These are phyloP conservation scores for Tuber aestivum DNA, from an alignment of 495 filamentous ascomycete genomes.

Conservation along the genomic window DNA sequence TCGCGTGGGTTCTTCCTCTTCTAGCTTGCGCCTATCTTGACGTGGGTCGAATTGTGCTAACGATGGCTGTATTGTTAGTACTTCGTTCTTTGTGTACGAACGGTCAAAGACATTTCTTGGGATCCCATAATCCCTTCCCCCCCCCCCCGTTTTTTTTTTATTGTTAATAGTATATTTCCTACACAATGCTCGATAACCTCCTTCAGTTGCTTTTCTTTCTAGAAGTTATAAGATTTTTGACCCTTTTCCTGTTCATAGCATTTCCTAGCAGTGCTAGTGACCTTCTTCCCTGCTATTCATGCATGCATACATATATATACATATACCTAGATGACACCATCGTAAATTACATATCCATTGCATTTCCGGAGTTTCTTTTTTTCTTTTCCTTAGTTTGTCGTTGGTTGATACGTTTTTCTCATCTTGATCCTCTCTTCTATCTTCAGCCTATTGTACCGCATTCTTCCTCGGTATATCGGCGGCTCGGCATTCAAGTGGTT, in stretches of 20 bases:
- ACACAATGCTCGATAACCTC: background rate
- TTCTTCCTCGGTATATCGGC: background rate
- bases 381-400: background rate
- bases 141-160: background rate
- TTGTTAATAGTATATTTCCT: too few species aligned
- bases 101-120: slow-evolving; percentile 66
- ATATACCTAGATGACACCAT: background rate
- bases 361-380: background rate
- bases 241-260: background rate
- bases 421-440: background rate
- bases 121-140: slow-evolving; percentile 50
- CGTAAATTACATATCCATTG: background rate
- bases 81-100: slow-evolving; percentile 67
- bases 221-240: background rate
- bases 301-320: too few species aligned
- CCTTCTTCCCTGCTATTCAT: background rate
- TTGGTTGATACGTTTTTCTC: background rate
- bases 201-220: background rate
- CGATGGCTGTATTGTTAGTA: slow-evolving; percentile 15
- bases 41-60: background rate
- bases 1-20: slow-evolving; percentile 61
- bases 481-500: background rate
- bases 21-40: slow-evolving; percentile 8
- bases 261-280: background rate
- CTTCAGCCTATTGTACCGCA: background rate